Evolutionary conservation across 768 basidiomycete species (phyloP).

Genomic region (Gymnopilus dilepis): DNA sequence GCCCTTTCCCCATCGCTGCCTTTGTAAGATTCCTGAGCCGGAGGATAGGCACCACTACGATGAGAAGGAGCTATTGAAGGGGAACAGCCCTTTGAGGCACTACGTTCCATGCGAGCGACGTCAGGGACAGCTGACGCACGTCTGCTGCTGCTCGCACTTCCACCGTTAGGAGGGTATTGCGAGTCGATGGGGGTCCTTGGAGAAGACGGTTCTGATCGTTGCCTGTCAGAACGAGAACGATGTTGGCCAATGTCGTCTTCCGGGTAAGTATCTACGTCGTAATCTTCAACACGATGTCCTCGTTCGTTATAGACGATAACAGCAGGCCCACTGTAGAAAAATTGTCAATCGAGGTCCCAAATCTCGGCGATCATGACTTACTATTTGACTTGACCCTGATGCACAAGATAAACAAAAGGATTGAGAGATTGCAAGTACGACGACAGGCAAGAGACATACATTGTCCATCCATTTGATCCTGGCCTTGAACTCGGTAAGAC

Average conservation of each 20-base stretch:
- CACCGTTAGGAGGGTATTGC: slow-evolving; percentile 33
- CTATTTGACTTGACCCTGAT: slow-evolving; percentile 74
- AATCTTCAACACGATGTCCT: slow-evolving; percentile 75
- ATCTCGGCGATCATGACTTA: no score
- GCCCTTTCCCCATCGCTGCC: slow-evolving; percentile 27
- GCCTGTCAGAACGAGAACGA: slow-evolving; percentile 38
- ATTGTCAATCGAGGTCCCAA: no score
- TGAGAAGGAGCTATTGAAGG: slow-evolving; percentile 28
- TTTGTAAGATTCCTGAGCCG: slow-evolving; percentile 14
- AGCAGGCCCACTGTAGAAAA: slow-evolving; percentile 65
- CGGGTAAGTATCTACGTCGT: slow-evolving; percentile 66
- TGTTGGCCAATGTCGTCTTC: slow-evolving; percentile 58
- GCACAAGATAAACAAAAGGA: slow-evolving; percentile 5
- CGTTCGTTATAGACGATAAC: slow-evolving; percentile 84
- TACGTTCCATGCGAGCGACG: slow-evolving; percentile 24
- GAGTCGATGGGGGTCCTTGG: slow-evolving; percentile 54
- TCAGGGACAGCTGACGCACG: slow-evolving; percentile 26
- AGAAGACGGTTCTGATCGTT: slow-evolving; percentile 56
- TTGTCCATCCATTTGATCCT: slow-evolving; percentile 85
- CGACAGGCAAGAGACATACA: slow-evolving; percentile 46
- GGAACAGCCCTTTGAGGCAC: slow-evolving; percentile 26
- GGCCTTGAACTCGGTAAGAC: slow-evolving; percentile 81
- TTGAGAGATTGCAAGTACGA: background rate
- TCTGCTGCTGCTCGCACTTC: slow-evolving; percentile 24
- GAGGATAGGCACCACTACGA: slow-evolving; percentile 20